Conservation (phyloP, 257 asterid genomes). For the Nicotiana knightiana region DNA sequence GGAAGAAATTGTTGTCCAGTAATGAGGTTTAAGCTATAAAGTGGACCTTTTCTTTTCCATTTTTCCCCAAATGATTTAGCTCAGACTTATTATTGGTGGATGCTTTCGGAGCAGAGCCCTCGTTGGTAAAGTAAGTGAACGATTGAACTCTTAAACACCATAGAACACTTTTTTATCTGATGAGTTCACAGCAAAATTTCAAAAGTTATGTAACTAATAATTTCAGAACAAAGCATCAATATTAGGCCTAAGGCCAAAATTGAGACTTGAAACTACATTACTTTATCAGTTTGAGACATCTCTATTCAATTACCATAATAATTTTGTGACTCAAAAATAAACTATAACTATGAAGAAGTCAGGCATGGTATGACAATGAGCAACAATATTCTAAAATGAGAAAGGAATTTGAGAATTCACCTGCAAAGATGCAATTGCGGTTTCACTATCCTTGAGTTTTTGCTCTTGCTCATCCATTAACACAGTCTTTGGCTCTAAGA, state of each 20-base stretch:
- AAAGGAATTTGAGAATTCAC: slow-evolving; percentile 26
- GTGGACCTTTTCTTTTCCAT: neutral
- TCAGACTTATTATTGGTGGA: neutral
- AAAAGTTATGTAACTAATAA: neutral
- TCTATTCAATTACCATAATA: neutral
- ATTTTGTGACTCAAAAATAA: neutral
- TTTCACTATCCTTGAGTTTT: slow-evolving; percentile 77
- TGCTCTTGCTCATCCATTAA: slow-evolving; percentile 79
- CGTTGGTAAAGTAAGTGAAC: neutral
- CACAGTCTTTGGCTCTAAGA: slow-evolving; percentile 73
- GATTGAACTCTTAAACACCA: neutral
- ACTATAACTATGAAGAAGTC: neutral
- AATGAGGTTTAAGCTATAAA: neutral
- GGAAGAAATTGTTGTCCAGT: neutral
- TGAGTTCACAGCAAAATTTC: neutral
- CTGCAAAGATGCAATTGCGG: slow-evolving; percentile 70
- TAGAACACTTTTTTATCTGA: neutral
- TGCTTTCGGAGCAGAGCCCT: neutral
- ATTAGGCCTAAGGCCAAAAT: neutral
- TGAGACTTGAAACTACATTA: neutral
- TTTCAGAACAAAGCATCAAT: neutral
- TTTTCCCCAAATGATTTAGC: neutral
- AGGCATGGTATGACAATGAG: neutral
- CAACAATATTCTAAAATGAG: neutral
- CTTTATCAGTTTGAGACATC: neutral